These are phyloP conservation scores for Rubia balearica DNA, from an alignment of 305 asterid species.

Conservation along the genomic window DNA sequence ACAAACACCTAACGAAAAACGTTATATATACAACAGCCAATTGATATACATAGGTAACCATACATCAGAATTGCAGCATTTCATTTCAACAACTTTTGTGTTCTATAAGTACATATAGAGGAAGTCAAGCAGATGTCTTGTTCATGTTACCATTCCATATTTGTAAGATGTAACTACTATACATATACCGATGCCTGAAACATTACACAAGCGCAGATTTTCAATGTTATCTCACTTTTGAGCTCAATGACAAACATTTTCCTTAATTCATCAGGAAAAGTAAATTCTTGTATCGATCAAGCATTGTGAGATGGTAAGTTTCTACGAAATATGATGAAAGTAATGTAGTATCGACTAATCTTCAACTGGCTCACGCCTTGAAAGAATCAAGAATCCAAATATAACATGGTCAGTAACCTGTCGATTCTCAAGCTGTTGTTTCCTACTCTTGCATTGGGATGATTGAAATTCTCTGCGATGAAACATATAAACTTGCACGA, in stretches of 20 bases:
- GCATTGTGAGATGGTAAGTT: not conserved
- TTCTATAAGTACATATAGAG: not conserved
- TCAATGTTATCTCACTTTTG: not conserved
- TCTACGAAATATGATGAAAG: not conserved
- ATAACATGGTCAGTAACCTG: no score
- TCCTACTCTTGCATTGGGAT: not conserved
- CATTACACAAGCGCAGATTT: not conserved
- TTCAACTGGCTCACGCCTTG: not conserved
- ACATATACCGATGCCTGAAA: no score
- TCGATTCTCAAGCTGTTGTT: not conserved
- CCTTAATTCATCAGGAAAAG: not conserved
- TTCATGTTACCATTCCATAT: not conserved
- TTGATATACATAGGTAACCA: not conserved
- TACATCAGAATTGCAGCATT: not conserved
- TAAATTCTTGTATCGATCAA: not conserved
- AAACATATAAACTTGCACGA: constrained; percentile 2
- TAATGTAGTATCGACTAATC: not conserved
- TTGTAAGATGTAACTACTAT: no score
- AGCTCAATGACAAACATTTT: not conserved
- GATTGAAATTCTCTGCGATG: not conserved
- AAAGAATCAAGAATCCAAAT: no score
- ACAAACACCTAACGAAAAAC: not conserved
- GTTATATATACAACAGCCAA: not conserved
- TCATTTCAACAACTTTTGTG: not conserved
- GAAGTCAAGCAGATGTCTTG: not conserved